phyloP scores from a whole-genome alignment of 202 grass and related monocot species.

The Schoenoplectus triqueter region DNA sequence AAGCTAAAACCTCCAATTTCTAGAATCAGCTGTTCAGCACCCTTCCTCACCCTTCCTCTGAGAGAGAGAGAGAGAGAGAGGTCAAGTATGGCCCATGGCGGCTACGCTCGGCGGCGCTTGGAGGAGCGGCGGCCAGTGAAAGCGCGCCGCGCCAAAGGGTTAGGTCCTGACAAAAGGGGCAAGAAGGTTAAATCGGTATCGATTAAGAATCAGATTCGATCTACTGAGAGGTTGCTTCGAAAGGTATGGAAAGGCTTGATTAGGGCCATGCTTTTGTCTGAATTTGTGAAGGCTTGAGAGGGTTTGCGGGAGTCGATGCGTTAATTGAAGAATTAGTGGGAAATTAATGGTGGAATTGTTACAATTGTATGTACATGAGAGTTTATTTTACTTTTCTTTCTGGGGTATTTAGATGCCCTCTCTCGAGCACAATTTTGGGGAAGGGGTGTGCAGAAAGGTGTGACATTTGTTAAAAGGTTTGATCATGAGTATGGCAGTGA shows the following conservation, averaged over 20 bases:
- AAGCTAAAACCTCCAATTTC: too few relatives aligned
- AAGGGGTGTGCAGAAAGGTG: not conserved
- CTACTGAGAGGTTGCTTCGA: slow-evolving; percentile 86
- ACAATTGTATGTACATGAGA: not conserved
- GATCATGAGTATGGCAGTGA: not conserved
- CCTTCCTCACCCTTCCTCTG: too few relatives aligned
- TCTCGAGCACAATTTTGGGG: not conserved
- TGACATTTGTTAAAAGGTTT: not conserved
- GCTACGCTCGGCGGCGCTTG: slow-evolving; percentile 24
- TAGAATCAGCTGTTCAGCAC: too few relatives aligned
- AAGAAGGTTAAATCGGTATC: slow-evolving; percentile 56
- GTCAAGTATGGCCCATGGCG: slow-evolving; percentile 33
- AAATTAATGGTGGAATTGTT: slow-evolving; percentile 6
- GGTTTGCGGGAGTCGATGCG: not conserved
- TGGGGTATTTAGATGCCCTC: not conserved
- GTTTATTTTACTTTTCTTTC: not conserved
- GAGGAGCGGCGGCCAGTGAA: slow-evolving; percentile 50
- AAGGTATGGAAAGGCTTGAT: slow-evolving; percentile 54
- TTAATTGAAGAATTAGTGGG: not conserved
- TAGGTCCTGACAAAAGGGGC: slow-evolving; percentile 55
- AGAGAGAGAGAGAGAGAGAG: not conserved
- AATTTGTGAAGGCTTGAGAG: not conserved
- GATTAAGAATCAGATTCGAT: slow-evolving; percentile 95
- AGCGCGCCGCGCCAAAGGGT: slow-evolving; percentile 51
- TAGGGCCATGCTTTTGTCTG: not conserved